Evolutionary conservation across 2,329 filamentous ascomycete species (phyloP).

Genomic region (Davidsoniella eucalypti): DNA sequence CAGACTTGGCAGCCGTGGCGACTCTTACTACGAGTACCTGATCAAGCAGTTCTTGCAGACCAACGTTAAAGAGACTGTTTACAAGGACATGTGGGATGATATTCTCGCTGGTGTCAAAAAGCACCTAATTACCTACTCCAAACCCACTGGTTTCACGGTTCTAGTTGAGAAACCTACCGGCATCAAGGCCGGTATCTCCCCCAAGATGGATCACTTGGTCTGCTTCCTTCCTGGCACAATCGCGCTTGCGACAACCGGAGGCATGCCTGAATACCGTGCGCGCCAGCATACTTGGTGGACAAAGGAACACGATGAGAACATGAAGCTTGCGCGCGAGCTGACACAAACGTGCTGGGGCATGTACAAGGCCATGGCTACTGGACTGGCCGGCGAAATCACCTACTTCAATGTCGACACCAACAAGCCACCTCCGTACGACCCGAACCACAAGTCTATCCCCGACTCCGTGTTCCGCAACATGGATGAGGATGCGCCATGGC

Average conservation of each 20-base stretch:
- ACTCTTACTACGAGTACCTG: slow-evolving; percentile 97
- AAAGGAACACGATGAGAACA: slow-evolving; percentile 67
- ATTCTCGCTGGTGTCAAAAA: slow-evolving; percentile 73
- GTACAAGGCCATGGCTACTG: slow-evolving; percentile 80
- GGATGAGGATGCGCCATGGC: slow-evolving; percentile 39
- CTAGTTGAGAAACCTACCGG: slow-evolving; percentile 73
- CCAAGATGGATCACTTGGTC: slow-evolving; percentile 96
- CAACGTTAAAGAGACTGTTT: slow-evolving; percentile 66
- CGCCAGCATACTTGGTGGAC: slow-evolving; percentile 58
- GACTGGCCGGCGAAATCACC: slow-evolving; percentile 85
- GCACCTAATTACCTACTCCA: slow-evolving; percentile 79
- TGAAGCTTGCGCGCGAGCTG: slow-evolving; percentile 71
- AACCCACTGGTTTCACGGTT: slow-evolving; percentile 66
- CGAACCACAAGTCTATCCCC: slow-evolving; percentile 19
- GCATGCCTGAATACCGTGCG: slow-evolving; percentile 58
- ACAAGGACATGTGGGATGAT: slow-evolving; percentile 87
- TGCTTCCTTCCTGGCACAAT: slow-evolving; percentile 98
- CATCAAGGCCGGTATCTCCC: slow-evolving; percentile 45
- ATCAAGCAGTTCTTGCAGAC: slow-evolving; percentile 98
- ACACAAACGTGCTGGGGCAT: slow-evolving; percentile 98
- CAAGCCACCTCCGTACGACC: slow-evolving; percentile 13
- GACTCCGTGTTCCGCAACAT: slow-evolving; percentile 7
- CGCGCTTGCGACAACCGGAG: slow-evolving; percentile 70
- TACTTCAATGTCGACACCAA: slow-evolving; percentile 58
- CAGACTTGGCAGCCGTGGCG: slow-evolving; percentile 78